Evolutionary conservation across 2,329 filamentous ascomycete species (phyloP).

Genomic region (Claviceps sp.): DNA sequence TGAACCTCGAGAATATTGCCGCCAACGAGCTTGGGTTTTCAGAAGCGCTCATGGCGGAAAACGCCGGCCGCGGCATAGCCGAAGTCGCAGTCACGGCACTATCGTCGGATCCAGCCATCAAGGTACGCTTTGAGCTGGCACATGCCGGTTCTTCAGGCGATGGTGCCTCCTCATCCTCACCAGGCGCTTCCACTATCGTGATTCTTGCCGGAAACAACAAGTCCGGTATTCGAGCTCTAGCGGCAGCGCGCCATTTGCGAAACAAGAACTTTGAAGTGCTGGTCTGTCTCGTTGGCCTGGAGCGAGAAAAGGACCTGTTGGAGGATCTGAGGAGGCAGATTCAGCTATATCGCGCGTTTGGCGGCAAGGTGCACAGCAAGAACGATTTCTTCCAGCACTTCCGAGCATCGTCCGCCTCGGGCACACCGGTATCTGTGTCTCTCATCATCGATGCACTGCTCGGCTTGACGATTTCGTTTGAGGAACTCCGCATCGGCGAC

Average conservation of each 20-base stretch:
- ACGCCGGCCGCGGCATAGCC: conserved; percentile 76
- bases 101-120: conserved; percentile 45
- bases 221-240: conserved; percentile 70
- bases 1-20: conserved; percentile 84
- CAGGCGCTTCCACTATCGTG: conserved; percentile 36
- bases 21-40: conserved; percentile 75
- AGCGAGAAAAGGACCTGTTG: conserved; percentile 67
- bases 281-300: conserved; percentile 72
- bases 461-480: conserved; percentile 75
- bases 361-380: conserved; percentile 56
- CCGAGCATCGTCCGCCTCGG: conserved; percentile 28
- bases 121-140: conserved; percentile 33
- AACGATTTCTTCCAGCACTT: conserved; percentile 47
- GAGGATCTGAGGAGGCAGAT: conserved; percentile 72
- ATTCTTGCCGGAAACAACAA: conserved; percentile 94
- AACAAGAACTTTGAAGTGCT: conserved; percentile 73
- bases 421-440: conserved; percentile 45
- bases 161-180: conserved; percentile 8
- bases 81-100: conserved; percentile 65
- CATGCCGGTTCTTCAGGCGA: conserved; percentile 22
- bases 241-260: conserved; percentile 73
- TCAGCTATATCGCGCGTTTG: conserved; percentile 70
- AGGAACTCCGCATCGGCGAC: conserved; percentile 71
- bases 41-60: conserved; percentile 85
- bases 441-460: conserved; percentile 83